Base-by-base conservation (phyloP, 345 rosid genomes). In the Aquilaria sinensis region DNA sequence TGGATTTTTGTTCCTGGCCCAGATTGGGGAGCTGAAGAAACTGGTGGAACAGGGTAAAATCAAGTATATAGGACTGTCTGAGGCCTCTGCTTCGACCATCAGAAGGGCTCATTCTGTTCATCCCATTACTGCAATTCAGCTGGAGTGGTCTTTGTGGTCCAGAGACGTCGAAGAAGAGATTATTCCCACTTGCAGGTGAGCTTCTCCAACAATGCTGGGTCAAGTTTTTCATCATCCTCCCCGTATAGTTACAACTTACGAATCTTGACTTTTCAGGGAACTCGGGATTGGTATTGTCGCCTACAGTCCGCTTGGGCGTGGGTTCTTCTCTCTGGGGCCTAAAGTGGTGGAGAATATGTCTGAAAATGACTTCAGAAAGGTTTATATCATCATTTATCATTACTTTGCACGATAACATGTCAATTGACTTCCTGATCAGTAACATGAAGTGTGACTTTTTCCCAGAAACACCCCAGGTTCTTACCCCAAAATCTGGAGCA, bases 81-180 rank as follows among this genome's bases (percentile, higher is more conserved):
- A 91, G 78, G 96, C 93, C 33, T 90, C 93, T 10, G 85, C 90
- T 12, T 82, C 96, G n/a, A 84, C 90, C 37, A 88, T 90, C 50
- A 84, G 88, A 70, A 67, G 97, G 60, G 97, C 93, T 13, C 93
- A 88, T 65, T 87, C 83, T 31, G 82, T 88, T 76, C 97, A 88
- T 57, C 93, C 96, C 0, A 70, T 88, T 47, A 84, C 89, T 9
- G 91, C 84, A 2, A 75, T 88, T 14, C 91, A 88, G 50, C 60
- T 88, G 16, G 97, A 88, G 65, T 86, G 91, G 97, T 88, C 93
- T 0, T 72, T 91, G 53, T 88, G 91, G 93, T 56, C 89, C 1
- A 80, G 96, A 70, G 97, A 88, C 67, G 93, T 81, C 14, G 93
- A 91, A 75, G 81, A 79, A 65, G 89, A 31, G 3, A 64, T 67